Evolutionary conservation across 257 asterid species (phyloP).

Genomic region (Solanum etuberosum): DNA sequence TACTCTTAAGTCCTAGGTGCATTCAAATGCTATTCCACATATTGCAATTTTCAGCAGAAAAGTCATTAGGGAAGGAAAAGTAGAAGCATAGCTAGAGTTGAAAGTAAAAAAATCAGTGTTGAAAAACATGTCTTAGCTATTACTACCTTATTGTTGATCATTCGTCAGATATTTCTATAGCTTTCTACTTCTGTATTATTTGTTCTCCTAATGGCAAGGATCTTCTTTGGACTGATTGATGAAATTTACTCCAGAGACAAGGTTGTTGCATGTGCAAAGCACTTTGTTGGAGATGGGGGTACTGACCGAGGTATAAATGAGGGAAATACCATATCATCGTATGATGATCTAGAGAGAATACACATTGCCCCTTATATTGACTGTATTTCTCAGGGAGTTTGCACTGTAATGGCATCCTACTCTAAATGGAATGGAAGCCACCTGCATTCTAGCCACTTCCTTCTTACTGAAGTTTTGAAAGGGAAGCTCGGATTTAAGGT

Average conservation of each 20-base stretch:
- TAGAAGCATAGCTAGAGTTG: neutral
- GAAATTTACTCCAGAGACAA: slow-evolving; percentile 25
- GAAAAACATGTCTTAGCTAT: neutral
- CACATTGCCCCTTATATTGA: slow-evolving; percentile 38
- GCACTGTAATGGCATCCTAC: slow-evolving; percentile 45
- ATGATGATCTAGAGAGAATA: slow-evolving; percentile 33
- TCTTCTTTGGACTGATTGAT: slow-evolving; percentile 21
- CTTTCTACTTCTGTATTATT: neutral
- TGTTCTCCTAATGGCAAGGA: neutral
- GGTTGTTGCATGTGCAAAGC: slow-evolving; percentile 42
- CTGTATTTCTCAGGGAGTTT: slow-evolving; percentile 36
- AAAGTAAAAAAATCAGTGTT: neutral
- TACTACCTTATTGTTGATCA: neutral
- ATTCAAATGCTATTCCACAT: neutral
- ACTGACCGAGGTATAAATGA: slow-evolving; percentile 31
- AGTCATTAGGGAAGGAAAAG: neutral
- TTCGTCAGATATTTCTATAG: neutral
- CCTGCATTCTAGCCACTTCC: slow-evolving; percentile 27
- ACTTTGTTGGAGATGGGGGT: slow-evolving; percentile 51
- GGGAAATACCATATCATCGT: slow-evolving; percentile 30
- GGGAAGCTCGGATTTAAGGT: slow-evolving; percentile 43
- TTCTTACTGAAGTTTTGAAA: slow-evolving; percentile 27
- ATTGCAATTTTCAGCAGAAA: neutral
- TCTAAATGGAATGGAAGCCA: slow-evolving; percentile 39
- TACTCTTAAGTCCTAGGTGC: neutral